Evolutionary conservation across 306 rosid genomes (phyloP).

Genomic region (Castanea crenata): DNA sequence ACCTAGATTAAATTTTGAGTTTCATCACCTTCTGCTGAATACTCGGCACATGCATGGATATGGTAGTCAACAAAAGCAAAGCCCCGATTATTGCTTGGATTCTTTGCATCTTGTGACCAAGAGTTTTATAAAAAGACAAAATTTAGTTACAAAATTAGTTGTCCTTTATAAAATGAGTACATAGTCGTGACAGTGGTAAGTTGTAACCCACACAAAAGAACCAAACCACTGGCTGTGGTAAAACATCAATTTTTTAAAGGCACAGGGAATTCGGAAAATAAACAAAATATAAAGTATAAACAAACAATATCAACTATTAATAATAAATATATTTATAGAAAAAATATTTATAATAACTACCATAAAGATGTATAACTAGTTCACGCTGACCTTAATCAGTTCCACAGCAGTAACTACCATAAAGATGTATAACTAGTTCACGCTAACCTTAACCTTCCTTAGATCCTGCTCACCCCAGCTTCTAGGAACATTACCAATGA

Average conservation of each 20-base stretch:
- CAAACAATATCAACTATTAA: background rate
- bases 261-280: slow-evolving; percentile 13
- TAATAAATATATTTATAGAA: background rate
- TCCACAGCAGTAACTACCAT: slow-evolving; percentile 59
- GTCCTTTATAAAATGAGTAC: too few species aligned
- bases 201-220: slow-evolving; percentile 18
- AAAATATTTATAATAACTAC: background rate
- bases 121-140: slow-evolving; percentile 1
- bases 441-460: slow-evolving; percentile 72
- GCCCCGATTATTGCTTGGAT: slow-evolving; percentile 74
- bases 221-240: background rate
- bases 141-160: too few species aligned
- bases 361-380: slow-evolving; percentile 3
- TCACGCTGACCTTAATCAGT: slow-evolving; percentile 70
- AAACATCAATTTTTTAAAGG: slow-evolving; percentile 1
- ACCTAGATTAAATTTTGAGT: slow-evolving; percentile 75
- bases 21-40: slow-evolving; percentile 86
- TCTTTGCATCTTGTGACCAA: slow-evolving; percentile 72
- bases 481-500: slow-evolving; percentile 93
- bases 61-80: slow-evolving; percentile 89
- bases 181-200: background rate
- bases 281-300: background rate
- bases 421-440: slow-evolving; percentile 4
- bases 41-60: slow-evolving; percentile 89
- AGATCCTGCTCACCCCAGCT: slow-evolving; percentile 87